A percentile compares a stretch with the other conserved stretches of the same genome.
phyloP scores from a whole-genome alignment of 2,329 filamentous ascomycete species.

The Fusarium sp. region DNA sequence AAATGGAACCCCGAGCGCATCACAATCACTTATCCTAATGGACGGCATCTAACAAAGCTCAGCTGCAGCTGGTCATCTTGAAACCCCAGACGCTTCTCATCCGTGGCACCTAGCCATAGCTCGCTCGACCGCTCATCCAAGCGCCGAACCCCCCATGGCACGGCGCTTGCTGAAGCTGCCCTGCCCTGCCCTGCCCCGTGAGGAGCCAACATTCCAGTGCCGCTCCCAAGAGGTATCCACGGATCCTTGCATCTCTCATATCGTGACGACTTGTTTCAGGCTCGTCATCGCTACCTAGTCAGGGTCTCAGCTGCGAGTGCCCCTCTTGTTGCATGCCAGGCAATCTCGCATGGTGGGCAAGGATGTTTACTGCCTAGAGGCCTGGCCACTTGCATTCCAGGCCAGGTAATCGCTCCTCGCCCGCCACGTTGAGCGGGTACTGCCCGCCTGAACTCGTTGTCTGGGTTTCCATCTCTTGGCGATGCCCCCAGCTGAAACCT shows the following conservation, averaged over 20 bases:
- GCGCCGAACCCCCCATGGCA: background rate
- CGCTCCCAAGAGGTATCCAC: background rate
- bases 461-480: constrained; percentile 22
- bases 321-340: constrained; percentile 19
- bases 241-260: background rate
- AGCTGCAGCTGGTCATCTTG: background rate
- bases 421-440: background rate
- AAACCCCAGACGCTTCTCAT: constrained; percentile 1
- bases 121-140: background rate
- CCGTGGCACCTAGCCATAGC: background rate
- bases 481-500: background rate
- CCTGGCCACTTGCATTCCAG: constrained; percentile 27
- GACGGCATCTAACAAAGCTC: background rate
- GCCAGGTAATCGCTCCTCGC: background rate
- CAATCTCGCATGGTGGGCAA: constrained; percentile 13
- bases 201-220: constrained; percentile 28
- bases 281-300: constrained; percentile 17
- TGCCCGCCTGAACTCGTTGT: constrained; percentile 18
- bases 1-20: background rate
- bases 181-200: constrained; percentile 3
- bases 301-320: constrained; percentile 17
- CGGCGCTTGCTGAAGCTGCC: background rate
- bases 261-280: constrained; percentile 37
- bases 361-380: constrained; percentile 9
- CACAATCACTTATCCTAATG: background rate